These are phyloP conservation scores for Komagataella kurtzmanii DNA, from an alignment of 805 yeast genomes.

Conservation along the genomic window DNA sequence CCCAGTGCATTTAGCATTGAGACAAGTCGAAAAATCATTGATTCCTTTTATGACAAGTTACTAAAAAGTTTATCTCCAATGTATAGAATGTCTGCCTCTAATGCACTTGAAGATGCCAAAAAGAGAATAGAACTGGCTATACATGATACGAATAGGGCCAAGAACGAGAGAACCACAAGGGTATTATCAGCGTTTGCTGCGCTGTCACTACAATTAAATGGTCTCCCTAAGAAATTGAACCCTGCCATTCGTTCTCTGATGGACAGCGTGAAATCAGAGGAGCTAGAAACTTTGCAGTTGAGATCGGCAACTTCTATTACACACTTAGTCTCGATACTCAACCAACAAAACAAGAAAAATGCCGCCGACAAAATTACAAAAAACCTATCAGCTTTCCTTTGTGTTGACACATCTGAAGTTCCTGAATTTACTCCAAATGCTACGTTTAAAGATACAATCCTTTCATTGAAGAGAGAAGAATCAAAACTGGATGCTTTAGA, in stretches of 20 bases:
- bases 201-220: slow-evolving; percentile 46
- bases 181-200: slow-evolving; percentile 70
- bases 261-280: slow-evolving; percentile 83
- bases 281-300: slow-evolving; percentile 46
- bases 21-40: slow-evolving; percentile 57
- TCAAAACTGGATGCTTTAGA: slow-evolving; percentile 49
- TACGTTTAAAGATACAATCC: slow-evolving; percentile 34
- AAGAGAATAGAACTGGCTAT: slow-evolving; percentile 54
- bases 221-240: slow-evolving; percentile 78
- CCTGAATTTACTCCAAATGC: slow-evolving; percentile 76
- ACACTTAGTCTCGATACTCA: slow-evolving; percentile 45
- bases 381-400: slow-evolving; percentile 81
- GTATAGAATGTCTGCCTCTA: slow-evolving; percentile 55
- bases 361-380: slow-evolving; percentile 84
- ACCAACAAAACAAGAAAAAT: slow-evolving; percentile 41
- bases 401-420: slow-evolving; percentile 92
- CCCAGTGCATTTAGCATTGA: slow-evolving; percentile 81
- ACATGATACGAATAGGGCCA: slow-evolving; percentile 47
- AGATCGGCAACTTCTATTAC: slow-evolving; percentile 64
- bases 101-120: slow-evolving; percentile 68
- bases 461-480: slow-evolving; percentile 74
- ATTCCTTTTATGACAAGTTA: slow-evolving; percentile 54
- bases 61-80: slow-evolving; percentile 51
- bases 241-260: slow-evolving; percentile 81
- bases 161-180: slow-evolving; percentile 35